These are phyloP conservation scores for Coemansia furcata DNA, from an alignment of 192 early-diverging fungal species.

Conservation along the genomic window DNA sequence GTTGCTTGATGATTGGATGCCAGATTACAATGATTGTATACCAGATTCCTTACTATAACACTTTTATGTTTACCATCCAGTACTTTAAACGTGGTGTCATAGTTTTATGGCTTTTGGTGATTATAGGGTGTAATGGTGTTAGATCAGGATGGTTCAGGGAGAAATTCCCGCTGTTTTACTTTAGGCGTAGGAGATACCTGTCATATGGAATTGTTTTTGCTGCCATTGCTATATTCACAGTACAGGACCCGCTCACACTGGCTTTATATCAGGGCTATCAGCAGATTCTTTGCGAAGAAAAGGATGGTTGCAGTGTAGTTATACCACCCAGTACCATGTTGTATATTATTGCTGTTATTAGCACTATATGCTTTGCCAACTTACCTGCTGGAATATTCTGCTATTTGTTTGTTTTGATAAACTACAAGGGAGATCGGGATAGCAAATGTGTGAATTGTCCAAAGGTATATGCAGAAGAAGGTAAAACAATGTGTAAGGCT, in stretches of 20 bases:
- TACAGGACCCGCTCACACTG: background rate
- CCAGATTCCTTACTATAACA: background rate
- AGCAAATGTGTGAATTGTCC: too few relatives aligned
- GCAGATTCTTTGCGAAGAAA: background rate
- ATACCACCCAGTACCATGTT: background rate
- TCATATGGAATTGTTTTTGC: slow-evolving; percentile 1
- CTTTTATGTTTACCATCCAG: background rate
- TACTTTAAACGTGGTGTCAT: background rate
- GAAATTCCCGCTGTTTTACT: background rate
- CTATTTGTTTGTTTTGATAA: background rate
- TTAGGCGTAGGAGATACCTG: background rate
- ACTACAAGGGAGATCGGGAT: too few relatives aligned
- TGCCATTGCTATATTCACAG: background rate
- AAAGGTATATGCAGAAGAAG: too few relatives aligned
- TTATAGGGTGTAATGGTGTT: background rate
- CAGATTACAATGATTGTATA: background rate
- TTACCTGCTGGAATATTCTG: background rate
- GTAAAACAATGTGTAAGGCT: too few relatives aligned
- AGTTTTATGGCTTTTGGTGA: background rate
- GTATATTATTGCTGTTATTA: background rate
- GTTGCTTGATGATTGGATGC: background rate
- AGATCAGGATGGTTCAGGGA: background rate
- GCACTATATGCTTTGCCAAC: background rate
- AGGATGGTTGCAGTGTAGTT: background rate
- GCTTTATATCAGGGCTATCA: background rate